Conservation (phyloP, 2,329 filamentous ascomycete genomes). For the Aureobasidium lini region DNA sequence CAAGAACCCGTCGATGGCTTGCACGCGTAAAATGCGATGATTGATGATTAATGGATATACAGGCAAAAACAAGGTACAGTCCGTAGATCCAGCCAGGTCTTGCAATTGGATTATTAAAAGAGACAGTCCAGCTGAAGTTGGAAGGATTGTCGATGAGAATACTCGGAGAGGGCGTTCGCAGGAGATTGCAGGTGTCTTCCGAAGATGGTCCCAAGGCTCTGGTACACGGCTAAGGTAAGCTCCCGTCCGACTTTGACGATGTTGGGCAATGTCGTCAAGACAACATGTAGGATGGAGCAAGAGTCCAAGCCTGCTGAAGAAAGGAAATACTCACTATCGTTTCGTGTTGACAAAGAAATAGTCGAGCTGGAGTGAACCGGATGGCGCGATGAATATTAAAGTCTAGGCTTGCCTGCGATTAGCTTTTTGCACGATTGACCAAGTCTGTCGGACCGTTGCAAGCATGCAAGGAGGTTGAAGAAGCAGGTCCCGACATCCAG, state of each 20-base stretch:
- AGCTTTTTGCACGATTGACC: slow-evolving; percentile 6
- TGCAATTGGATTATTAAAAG: slow-evolving; percentile 17
- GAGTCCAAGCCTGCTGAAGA: background rate
- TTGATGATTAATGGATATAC: slow-evolving; percentile 5
- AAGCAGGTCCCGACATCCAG: slow-evolving; percentile 10
- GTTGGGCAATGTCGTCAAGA: slow-evolving; percentile 12
- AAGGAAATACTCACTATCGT: slow-evolving; percentile 11
- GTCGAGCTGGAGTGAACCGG: slow-evolving; percentile 13
- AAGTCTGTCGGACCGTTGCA: slow-evolving; percentile 1
- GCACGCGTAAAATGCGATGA: slow-evolving; percentile 1
- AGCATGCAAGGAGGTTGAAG: slow-evolving; percentile 11
- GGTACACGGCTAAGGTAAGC: slow-evolving; percentile 16
- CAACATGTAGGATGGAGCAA: slow-evolving; percentile 6
- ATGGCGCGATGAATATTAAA: slow-evolving; percentile 11
- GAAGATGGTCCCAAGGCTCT: slow-evolving; percentile 25
- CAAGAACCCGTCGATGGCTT: slow-evolving; percentile 25
- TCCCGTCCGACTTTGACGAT: slow-evolving; percentile 9
- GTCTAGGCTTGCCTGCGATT: slow-evolving; percentile 1
- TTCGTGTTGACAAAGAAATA: slow-evolving; percentile 9
- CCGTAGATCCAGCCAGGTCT: slow-evolving; percentile 11
- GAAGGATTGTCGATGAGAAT: slow-evolving; percentile 23
- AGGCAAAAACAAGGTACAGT: slow-evolving; percentile 2
- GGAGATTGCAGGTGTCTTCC: slow-evolving; percentile 30
- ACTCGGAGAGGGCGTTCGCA: slow-evolving; percentile 29
- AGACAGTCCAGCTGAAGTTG: slow-evolving; percentile 12